Conservation (phyloP, 768 basidiomycete species). For the Tylopilus sp. region DNA sequence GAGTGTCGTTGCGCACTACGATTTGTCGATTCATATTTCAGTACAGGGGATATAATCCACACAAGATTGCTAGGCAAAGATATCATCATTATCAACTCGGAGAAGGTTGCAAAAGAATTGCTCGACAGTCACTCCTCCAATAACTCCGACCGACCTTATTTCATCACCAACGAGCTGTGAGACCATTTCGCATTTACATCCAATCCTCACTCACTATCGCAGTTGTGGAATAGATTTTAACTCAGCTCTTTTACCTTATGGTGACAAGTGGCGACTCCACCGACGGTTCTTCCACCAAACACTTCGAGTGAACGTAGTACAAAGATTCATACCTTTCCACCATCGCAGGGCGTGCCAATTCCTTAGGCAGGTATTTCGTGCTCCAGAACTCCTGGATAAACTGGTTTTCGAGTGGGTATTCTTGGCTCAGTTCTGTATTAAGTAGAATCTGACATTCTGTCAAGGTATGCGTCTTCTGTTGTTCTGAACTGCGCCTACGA, state of each 20-base stretch:
- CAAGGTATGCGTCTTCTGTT: constrained; percentile 6
- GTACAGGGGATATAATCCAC: constrained; percentile 4
- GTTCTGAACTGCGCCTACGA: constrained; percentile 9
- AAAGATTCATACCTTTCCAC: constrained; percentile 25
- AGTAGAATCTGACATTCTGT: neutral
- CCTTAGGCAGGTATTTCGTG: constrained; percentile 28
- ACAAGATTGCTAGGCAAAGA: constrained; percentile 41
- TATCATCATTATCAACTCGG: too few relatives aligned
- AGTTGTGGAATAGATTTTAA: constrained; percentile 13
- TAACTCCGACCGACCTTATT: constrained; percentile 46
- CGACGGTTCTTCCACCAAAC: constrained; percentile 26
- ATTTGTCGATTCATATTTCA: constrained; percentile 14
- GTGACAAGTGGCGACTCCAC: too few relatives aligned
- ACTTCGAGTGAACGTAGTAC: constrained; percentile 11
- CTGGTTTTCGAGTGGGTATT: constrained; percentile 18
- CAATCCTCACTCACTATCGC: neutral
- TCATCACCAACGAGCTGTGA: constrained; percentile 15
- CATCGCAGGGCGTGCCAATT: constrained; percentile 26
- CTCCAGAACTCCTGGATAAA: constrained; percentile 23
- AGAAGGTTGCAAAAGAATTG: too few relatives aligned
- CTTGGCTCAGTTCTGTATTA: constrained; percentile 10
- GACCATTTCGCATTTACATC: neutral
- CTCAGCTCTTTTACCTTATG: too few relatives aligned
- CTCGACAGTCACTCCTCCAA: constrained; percentile 39
- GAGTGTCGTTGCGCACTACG: neutral